phyloP scores from a whole-genome alignment of 306 rosid species.

The Quercus mongolica region DNA sequence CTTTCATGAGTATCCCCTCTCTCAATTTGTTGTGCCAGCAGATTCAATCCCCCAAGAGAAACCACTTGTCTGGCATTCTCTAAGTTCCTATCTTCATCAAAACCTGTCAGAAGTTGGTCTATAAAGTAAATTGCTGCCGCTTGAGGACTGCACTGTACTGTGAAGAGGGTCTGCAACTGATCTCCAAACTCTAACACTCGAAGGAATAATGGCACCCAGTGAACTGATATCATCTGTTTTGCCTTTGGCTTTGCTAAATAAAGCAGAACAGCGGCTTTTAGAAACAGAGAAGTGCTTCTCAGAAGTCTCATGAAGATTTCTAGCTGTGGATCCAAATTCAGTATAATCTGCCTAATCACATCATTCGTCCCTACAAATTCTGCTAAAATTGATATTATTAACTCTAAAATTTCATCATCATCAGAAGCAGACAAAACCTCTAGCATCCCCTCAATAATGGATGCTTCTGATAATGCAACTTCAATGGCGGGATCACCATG shows the following conservation, averaged over 20 bases:
- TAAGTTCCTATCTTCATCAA: constrained; percentile 78
- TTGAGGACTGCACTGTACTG: constrained; percentile 64
- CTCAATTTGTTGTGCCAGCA: constrained; percentile 52
- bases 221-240: constrained; percentile 71
- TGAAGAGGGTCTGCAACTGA: constrained; percentile 69
- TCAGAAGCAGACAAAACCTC: constrained; percentile 68
- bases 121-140: constrained; percentile 73
- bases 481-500: constrained; percentile 50
- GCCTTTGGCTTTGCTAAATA: constrained; percentile 70
- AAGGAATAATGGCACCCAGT: constrained; percentile 81
- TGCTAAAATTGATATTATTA: constrained; percentile 63
- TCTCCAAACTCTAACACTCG: constrained; percentile 79
- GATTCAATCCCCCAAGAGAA: constrained; percentile 67
- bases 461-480: constrained; percentile 51
- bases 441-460: constrained; percentile 63
- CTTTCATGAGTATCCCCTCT: constrained; percentile 56
- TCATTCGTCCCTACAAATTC: constrained; percentile 45
- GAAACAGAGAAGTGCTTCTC: constrained; percentile 64
- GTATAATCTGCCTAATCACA: constrained; percentile 42
- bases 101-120: constrained; percentile 75
- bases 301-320: constrained; percentile 62
- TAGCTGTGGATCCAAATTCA: constrained; percentile 76
- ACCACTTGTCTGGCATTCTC: constrained; percentile 80
- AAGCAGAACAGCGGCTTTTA: constrained; percentile 74
- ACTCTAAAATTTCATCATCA: constrained; percentile 70